Evolutionary conservation across 2,329 filamentous ascomycete species (phyloP).

Genomic region (Trichoderma semiorbis): DNA sequence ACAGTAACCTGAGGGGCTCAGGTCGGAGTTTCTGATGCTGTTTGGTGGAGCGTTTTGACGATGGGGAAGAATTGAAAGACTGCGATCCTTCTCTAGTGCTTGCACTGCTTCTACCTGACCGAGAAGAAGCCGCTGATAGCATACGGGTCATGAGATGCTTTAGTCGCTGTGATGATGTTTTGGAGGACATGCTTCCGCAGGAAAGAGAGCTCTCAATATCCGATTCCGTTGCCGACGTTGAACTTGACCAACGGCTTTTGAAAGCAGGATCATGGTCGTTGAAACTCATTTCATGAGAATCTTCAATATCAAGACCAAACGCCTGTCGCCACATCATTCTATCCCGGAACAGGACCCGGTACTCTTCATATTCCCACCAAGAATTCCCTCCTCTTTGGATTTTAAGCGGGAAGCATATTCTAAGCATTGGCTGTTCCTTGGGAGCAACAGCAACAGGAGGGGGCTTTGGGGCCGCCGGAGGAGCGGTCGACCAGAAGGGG

Average conservation of each 20-base stretch:
- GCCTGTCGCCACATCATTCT: conserved; percentile 11
- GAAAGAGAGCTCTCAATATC: not conserved
- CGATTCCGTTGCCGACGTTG: not conserved
- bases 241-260: not conserved
- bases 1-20: not conserved
- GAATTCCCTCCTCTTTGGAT: not conserved
- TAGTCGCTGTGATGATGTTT: not conserved
- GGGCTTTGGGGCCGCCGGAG: not conserved
- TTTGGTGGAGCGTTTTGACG: not conserved
- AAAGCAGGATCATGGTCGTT: not conserved
- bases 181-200: not conserved
- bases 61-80: not conserved
- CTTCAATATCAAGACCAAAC: not conserved
- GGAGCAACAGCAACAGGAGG: too few species aligned
- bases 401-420: conserved; percentile 4
- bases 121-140: not conserved
- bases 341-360: conserved; percentile 15
- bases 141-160: not conserved
- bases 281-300: not conserved
- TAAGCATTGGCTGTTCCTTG: not conserved
- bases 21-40: not conserved
- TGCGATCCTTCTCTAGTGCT: not conserved
- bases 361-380: conserved; percentile 12
- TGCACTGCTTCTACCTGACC: not conserved
- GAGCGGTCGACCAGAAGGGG: not conserved